These are phyloP conservation scores for Tremella fuciformis DNA, from an alignment of 768 basidiomycete genomes.

Conservation along the genomic window DNA sequence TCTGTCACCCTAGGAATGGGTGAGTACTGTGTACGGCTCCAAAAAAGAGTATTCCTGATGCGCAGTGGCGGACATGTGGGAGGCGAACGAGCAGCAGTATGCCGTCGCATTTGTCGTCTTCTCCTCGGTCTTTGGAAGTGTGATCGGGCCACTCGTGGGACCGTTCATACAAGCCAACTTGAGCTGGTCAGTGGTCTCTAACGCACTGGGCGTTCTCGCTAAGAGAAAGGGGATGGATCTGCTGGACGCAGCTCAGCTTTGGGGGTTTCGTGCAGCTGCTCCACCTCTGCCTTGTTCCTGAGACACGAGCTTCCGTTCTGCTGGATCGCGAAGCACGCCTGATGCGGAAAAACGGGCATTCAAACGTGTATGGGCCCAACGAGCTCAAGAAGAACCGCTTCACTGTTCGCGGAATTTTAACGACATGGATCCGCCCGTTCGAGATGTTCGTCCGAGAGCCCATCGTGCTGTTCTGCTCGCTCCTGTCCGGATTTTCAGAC, in stretches of 20 bases:
- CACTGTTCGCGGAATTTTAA: slow-evolving; percentile 20
- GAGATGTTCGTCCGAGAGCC: slow-evolving; percentile 45
- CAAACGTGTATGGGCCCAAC: slow-evolving; percentile 40
- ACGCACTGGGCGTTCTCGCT: not conserved
- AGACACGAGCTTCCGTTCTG: slow-evolving; percentile 41
- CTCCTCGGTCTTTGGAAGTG: slow-evolving; percentile 32
- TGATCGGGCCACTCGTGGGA: slow-evolving; percentile 38
- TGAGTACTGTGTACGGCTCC: slow-evolving; percentile 5
- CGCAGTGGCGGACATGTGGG: slow-evolving; percentile 44
- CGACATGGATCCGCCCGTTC: slow-evolving; percentile 38
- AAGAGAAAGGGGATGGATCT: slow-evolving; percentile 20
- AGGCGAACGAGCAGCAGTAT: slow-evolving; percentile 39
- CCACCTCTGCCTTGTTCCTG: slow-evolving; percentile 45
- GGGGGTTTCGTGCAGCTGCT: slow-evolving; percentile 40
- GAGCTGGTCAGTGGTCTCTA: slow-evolving; percentile 9
- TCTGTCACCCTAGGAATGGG: slow-evolving; percentile 46
- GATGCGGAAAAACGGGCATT: slow-evolving; percentile 29
- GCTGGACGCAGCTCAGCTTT: slow-evolving; percentile 46
- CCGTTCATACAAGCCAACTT: slow-evolving; percentile 28
- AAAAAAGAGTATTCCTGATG: not conserved
- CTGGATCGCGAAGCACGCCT: slow-evolving; percentile 36
- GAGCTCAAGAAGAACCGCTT: slow-evolving; percentile 38
- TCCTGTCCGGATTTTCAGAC: slow-evolving; percentile 48
- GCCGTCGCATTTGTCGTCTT: slow-evolving; percentile 47
- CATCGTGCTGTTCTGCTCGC: slow-evolving; percentile 46